Conservation (phyloP, 106 monocot species). For the Platanthera guangdongensis region DNA sequence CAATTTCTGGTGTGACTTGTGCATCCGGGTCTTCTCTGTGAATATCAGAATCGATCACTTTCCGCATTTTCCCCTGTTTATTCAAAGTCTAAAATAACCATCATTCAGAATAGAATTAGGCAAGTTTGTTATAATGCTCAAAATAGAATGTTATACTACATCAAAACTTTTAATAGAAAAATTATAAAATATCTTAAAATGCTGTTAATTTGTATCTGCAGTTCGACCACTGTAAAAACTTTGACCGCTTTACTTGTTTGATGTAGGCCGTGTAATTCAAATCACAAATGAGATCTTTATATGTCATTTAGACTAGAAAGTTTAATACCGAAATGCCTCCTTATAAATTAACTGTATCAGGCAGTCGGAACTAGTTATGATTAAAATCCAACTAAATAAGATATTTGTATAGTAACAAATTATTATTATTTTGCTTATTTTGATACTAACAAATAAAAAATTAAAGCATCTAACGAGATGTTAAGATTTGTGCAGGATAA, state of each 20-base stretch:
- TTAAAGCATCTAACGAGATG: too few species aligned
- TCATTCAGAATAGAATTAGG: slow-evolving; percentile 9
- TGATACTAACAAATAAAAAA: too few species aligned
- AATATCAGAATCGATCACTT: slow-evolving; percentile 33
- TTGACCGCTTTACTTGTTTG: background rate
- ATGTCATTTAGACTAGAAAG: background rate
- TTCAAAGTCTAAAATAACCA: slow-evolving; percentile 24
- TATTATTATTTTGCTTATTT: too few species aligned
- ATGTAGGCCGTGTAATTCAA: background rate
- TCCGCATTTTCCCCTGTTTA: slow-evolving; percentile 46
- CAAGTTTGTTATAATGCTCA: background rate
- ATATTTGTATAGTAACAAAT: too few species aligned
- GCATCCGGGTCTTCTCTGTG: slow-evolving; percentile 19
- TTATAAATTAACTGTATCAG: background rate
- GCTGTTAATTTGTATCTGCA: background rate
- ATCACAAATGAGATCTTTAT: background rate
- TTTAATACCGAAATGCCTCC: background rate
- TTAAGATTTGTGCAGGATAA: too few species aligned
- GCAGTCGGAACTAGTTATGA: background rate
- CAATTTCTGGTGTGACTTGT: slow-evolving; percentile 26
- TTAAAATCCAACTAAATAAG: background rate
- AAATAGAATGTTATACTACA: background rate
- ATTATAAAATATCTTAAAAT: background rate
- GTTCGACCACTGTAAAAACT: too few species aligned
- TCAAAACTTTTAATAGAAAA: background rate